Conservation (phyloP, 2,329 filamentous ascomycete genomes). For the Nigrospora sphaerica region DNA sequence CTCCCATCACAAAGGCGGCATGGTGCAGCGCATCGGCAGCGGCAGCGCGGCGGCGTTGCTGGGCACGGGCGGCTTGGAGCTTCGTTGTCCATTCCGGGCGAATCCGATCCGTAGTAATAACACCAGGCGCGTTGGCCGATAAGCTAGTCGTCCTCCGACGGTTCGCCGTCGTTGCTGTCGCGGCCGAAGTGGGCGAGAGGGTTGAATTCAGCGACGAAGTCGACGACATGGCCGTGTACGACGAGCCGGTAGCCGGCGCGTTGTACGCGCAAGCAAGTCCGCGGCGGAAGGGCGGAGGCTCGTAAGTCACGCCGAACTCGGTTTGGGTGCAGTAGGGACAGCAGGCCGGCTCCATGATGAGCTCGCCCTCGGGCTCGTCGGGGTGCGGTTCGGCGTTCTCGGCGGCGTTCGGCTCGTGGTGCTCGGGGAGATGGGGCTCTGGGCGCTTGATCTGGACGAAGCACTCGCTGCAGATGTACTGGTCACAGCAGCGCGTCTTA, state of each 20-base stretch:
- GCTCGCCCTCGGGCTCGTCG: constrained; percentile 50
- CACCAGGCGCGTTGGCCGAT: constrained; percentile 75
- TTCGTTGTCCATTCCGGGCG: constrained; percentile 94
- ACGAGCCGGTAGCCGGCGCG: constrained; percentile 37
- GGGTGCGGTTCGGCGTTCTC: constrained; percentile 22
- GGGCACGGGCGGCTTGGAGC: constrained; percentile 73
- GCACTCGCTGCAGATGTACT: constrained; percentile 95
- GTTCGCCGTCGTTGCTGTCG: constrained; percentile 22
- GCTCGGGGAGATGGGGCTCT: constrained; percentile 71
- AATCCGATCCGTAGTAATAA: constrained; percentile 87
- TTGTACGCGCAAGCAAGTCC: constrained; percentile 63
- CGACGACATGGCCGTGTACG: constrained; percentile 75
- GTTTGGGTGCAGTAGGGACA: constrained; percentile 94
- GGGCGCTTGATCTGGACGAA: constrained; percentile 93
- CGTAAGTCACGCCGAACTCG: constrained; percentile 95
- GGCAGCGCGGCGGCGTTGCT: constrained; percentile 79
- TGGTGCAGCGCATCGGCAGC: constrained; percentile 93
- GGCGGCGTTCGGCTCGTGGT: constrained; percentile 40
- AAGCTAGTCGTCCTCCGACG: constrained; percentile 51
- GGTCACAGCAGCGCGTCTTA: constrained; percentile 89
- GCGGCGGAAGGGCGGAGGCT: constrained; percentile 79
- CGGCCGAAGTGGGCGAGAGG: constrained; percentile 32
- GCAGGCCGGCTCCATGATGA: constrained; percentile 84
- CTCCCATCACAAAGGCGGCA: constrained; percentile 83
- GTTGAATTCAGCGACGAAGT: constrained; percentile 68